Base-by-base conservation (phyloP, 306 rosid genomes). In the Datisca glomerata region DNA sequence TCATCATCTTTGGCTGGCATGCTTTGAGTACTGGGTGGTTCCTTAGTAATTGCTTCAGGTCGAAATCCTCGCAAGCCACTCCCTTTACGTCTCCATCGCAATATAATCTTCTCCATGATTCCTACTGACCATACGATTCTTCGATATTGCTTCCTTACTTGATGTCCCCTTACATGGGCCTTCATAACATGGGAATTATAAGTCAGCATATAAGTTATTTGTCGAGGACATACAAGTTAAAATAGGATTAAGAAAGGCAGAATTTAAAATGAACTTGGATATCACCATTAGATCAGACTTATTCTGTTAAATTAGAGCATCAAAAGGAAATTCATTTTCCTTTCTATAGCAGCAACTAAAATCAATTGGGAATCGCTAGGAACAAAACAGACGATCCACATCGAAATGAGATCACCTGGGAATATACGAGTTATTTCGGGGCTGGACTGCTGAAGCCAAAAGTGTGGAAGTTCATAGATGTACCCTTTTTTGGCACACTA, bases 81-180 rank as follows among this genome's bases (percentile, higher is more conserved):
- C 52, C 89, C 89, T 66, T 80, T 85, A 31, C 96, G 93, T 64
- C 96, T 80, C 96, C 96, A 85, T 3, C 96, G 86, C 55, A 85
- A 65, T 56, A 85, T 80, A 53, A 80, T 60, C 66, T 85, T 85
- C 55, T 85, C 96, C 55, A 85, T 57, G 55, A 85, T 74, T 56
- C 96, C 93, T 41, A 85, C 93, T 3, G 93, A 80, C 96, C 96
- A 85, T 47, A 70, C 61, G 29, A 85, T 47, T 53, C 78, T 46
- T 57, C 61, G 80, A 53, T 77, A 80, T 61, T 77, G 66, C 68
- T 85, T 85, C 68, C 96, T 74, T 43, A 80, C 93, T 67, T 77
- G 96, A 61, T 85, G 96, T 41, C 96, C 96, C 65, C 96, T 80
- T 33, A 85, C 80, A 77, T 74, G 89, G 61, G 96, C 96, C 96